A percentile compares a stretch with the other conserved stretches of the same genome.
phyloP scores from a whole-genome alignment of 352 stramenopile genomes.

The Phytopythium litorale region DNA sequence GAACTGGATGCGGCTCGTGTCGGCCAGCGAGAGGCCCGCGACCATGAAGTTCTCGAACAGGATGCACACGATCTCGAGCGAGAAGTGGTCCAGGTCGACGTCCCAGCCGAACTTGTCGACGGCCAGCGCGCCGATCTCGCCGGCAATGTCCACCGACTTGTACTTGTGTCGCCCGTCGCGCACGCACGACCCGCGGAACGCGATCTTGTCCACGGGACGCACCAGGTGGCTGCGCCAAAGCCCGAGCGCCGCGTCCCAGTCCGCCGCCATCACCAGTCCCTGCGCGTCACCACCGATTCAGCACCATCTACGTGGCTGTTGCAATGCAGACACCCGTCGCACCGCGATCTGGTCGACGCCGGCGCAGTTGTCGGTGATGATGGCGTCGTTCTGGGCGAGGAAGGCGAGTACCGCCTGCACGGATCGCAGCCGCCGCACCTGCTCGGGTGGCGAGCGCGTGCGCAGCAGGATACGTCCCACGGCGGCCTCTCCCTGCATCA shows the following conservation, averaged over 20 bases:
- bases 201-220: slow-evolving; percentile 22
- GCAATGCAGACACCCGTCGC: slow-evolving; percentile 2
- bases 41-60: slow-evolving; percentile 71
- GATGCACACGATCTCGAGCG: slow-evolving; percentile 73
- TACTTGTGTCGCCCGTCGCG: slow-evolving; percentile 73
- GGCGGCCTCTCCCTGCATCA: slow-evolving; percentile 68
- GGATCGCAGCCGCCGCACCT: slow-evolving; percentile 51
- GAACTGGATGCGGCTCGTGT: slow-evolving; percentile 57
- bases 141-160: slow-evolving; percentile 61
- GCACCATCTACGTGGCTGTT: not conserved
- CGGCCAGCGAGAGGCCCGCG: slow-evolving; percentile 54
- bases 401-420: slow-evolving; percentile 62
- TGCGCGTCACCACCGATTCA: slow-evolving; percentile 10
- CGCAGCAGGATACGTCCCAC: slow-evolving; percentile 62
- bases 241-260: slow-evolving; percentile 50
- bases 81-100: slow-evolving; percentile 60
- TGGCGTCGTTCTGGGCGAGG: slow-evolving; percentile 45
- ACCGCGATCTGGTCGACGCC: slow-evolving; percentile 65
- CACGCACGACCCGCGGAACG: slow-evolving; percentile 75
- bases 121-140: slow-evolving; percentile 51
- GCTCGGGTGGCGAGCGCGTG: slow-evolving; percentile 41
- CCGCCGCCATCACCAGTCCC: slow-evolving; percentile 37
- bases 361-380: slow-evolving; percentile 42
- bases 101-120: slow-evolving; percentile 57
- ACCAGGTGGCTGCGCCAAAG: slow-evolving; percentile 53